Percentiles rank a stretch among this genome's conserved stretches.
phyloP scores from a whole-genome alignment of 139 green algal genomes.

The Chlorella sorokiniana region DNA sequence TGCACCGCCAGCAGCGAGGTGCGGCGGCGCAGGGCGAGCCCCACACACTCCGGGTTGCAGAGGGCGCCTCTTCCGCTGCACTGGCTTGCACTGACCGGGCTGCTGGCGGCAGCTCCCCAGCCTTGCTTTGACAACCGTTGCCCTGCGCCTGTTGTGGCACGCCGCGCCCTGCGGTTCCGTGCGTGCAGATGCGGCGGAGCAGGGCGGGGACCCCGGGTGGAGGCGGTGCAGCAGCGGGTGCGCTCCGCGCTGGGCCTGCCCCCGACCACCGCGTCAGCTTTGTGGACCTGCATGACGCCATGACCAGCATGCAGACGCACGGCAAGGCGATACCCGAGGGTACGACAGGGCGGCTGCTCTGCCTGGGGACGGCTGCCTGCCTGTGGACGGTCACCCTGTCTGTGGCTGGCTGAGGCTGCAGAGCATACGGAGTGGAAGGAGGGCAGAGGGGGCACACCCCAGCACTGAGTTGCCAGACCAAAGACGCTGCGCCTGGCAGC shows the following conservation, averaged over 20 bases:
- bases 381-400: no score
- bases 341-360: no score
- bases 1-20: constrained; percentile 8
- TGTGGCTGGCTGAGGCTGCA: no score
- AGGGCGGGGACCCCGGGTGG: neutral
- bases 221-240: constrained; percentile 40
- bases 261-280: constrained; percentile 38
- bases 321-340: constrained; percentile 58
- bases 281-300: constrained; percentile 62
- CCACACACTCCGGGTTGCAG: no score
- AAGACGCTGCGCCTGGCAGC: neutral
- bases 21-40: neutral
- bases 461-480: no score
- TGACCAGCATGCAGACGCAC: constrained; percentile 64
- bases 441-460: no score
- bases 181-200: neutral
- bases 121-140: neutral
- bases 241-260: constrained; percentile 39
- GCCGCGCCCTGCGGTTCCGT: neutral
- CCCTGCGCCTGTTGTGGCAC: neutral
- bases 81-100: no score
- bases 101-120: no score
- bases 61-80: no score
- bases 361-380: no score
- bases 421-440: no score